phyloP scores from a whole-genome alignment of 176 grass and related monocot genomes.

The Eragrostis nindensis region DNA sequence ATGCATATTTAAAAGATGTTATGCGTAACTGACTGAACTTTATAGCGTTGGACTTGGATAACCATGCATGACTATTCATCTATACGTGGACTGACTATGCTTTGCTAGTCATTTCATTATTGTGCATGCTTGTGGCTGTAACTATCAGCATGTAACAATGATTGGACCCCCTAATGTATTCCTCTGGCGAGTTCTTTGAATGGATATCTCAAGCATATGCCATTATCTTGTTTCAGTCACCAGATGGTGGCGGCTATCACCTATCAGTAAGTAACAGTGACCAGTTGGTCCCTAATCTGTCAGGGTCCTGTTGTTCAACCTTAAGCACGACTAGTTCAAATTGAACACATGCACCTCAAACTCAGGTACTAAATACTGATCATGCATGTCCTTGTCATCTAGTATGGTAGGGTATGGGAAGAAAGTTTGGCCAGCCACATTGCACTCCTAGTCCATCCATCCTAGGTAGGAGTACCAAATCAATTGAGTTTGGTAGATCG shows the following conservation, averaged over 20 bases:
- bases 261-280: slow-evolving; percentile 26
- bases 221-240: neutral
- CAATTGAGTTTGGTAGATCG: slow-evolving; percentile 46
- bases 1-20: too few relatives aligned
- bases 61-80: too few relatives aligned
- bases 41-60: too few relatives aligned
- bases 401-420: neutral
- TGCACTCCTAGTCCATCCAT: neutral
- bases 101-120: neutral
- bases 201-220: neutral
- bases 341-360: slow-evolving; percentile 18
- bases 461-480: too few relatives aligned
- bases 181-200: neutral
- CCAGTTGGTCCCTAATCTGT: neutral
- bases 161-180: neutral
- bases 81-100: too few relatives aligned
- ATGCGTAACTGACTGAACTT: neutral
- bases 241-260: neutral
- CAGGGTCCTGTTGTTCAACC: slow-evolving; percentile 3
- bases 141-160: slow-evolving; percentile 25
- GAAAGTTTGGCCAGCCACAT: slow-evolving; percentile 22
- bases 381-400: slow-evolving; percentile 30
- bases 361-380: neutral
- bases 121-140: neutral
- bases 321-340: neutral